Conservation (phyloP, 1,139 yeast genomes). For the Yamadazyma jaroonii region DNA sequence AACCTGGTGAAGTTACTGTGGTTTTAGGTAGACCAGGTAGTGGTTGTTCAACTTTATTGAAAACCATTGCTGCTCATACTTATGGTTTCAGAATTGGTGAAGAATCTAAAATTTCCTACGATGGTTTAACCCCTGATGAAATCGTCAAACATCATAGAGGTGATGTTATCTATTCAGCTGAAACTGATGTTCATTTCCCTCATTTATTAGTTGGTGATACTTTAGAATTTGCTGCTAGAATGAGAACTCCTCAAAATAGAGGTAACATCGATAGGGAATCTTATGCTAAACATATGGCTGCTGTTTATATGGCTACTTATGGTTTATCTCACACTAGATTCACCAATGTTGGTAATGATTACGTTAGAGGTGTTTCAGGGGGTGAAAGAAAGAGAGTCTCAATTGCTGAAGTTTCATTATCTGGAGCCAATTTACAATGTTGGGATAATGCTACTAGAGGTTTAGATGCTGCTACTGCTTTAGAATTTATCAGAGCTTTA, state of each 20-base stretch:
- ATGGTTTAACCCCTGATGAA: conserved; percentile 27
- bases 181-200: conserved; percentile 52
- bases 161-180: conserved; percentile 51
- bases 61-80: conserved; percentile 65
- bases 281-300: conserved; percentile 40
- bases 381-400: conserved; percentile 45
- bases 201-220: conserved; percentile 52
- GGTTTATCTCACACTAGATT: conserved; percentile 32
- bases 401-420: conserved; percentile 38
- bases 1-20: conserved; percentile 69
- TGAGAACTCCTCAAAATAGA: conserved; percentile 40
- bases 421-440: conserved; percentile 46
- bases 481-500: conserved; percentile 59
- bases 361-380: conserved; percentile 39
- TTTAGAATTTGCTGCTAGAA: conserved; percentile 38
- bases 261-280: conserved; percentile 34
- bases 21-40: conserved; percentile 82
- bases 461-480: conserved; percentile 68
- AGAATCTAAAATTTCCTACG: conserved; percentile 40
- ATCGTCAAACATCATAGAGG: conserved; percentile 28
- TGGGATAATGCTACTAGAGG: conserved; percentile 80
- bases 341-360: conserved; percentile 36
- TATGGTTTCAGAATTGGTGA: conserved; percentile 63
- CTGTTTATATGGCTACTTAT: conserved; percentile 41
- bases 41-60: conserved; percentile 76